Evolutionary conservation across 345 rosid genomes (phyloP), one percentile per base, ranked within the genome.

Genomic region (Hypericum perforatum): DNA sequence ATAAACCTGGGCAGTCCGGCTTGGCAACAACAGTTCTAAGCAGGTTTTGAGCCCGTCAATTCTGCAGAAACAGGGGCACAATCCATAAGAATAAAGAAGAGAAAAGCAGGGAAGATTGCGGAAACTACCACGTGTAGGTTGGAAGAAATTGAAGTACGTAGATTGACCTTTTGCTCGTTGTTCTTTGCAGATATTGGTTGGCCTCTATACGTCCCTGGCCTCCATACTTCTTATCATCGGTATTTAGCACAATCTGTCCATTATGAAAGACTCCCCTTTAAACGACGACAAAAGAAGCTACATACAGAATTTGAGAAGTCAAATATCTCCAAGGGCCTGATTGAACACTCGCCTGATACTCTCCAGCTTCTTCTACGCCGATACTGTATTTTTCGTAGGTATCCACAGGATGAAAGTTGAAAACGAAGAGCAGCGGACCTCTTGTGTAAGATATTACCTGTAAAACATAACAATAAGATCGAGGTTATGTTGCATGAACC

Each of bases 291-390:
- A 12, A 41, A 45, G 43, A 41, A 8, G 22, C 37, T 0, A 46
- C 12, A 8, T n/a, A 48, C 52, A 58, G 7, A 16, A 11, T 37
- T 48, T 36, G 16, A 56, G 29, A 46, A 53, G 16, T 41, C 42
- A 7, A 6, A 9, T 8, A 52, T 43, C 16, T 13, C 32, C 12
- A 39, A 12, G 5, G 39, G 13, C 22, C 40, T 16, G 13, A 52
- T 48, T 32, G 16, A 45, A 16, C 36, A 45, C 78, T 66, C 78
- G 84, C 98, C 41, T 76, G 89, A 68, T 87, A 91, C 63, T 91
- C 96, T 61, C 98, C 98, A 32, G 98, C 98, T 76, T 91, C 98
- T 61, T 91, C 98, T 50, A 85, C 80, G 6, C 96, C 98, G 1
- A 85, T 64, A 54, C 45, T 53, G 70, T 85, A 82, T 53, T 62